Base-by-base conservation (phyloP, 345 rosid genomes). In the Turnera subulata region DNA sequence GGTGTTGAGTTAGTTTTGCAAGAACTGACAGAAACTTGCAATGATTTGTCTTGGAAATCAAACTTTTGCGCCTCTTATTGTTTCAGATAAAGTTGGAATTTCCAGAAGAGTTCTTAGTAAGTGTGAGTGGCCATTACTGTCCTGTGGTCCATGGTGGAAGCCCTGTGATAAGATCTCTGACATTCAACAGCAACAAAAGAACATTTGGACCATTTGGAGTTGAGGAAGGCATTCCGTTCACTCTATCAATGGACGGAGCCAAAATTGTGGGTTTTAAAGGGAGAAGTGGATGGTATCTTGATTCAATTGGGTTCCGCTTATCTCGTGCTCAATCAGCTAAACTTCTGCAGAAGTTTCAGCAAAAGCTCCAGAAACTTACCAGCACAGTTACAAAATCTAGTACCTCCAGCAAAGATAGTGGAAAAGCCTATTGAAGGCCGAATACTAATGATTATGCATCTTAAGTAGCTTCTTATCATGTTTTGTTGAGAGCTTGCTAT, bases 161-260 rank as follows among this genome's bases (percentile, higher is more conserved):
- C 55, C 82, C 83, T 0, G 88, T 88, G 72, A 84, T 85, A 46
- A 71, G 92, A 56, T 84, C 95, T 13, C 74, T 91, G 35, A 74
- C 83, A 10, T 74, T 88, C 32, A 82, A 74, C 72, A 85, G 82
- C 75, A 85, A 85, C 69, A 73, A 48, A 52, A 73, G 84, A 72
- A 81, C 73, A 6, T 81, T 74, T 15, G 88, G 92, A 26, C 91
- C 96, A 2, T 85, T 55, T 19, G 92, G 96, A 18, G 58, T 79
- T 26, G 90, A 91, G 67, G 82, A 73, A 54, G 90, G 98, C 38
- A 82, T 85, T 3, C 91, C 94, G 11, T 91, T 88, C 51, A 68
- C 73, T 40, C 78, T 85, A 65, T 61, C 80, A 1, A 62, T 76
- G 44, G 82, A 82, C 10, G 84, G 89, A 61, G 80, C 77, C 6